Conservation (phyloP, 805 yeast species). For the Millerago galiae region DNA sequence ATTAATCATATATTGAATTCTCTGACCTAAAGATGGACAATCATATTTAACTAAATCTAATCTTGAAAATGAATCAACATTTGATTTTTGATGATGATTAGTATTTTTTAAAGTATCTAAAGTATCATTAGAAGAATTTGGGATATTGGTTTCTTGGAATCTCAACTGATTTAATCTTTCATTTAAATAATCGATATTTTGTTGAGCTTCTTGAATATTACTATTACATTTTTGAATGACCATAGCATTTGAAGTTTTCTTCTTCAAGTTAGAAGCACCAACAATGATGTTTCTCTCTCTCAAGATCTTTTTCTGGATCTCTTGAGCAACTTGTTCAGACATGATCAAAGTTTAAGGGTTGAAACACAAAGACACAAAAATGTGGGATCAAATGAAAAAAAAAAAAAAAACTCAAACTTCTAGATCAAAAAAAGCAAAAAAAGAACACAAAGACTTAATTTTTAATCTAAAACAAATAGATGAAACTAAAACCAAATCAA, state of each 20-base stretch:
- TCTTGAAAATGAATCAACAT: slow-evolving; percentile 44
- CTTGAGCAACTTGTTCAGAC: slow-evolving; percentile 43
- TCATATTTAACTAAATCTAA: slow-evolving; percentile 86
- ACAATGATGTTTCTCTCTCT: slow-evolving; percentile 81
- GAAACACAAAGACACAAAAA: slow-evolving; percentile 7
- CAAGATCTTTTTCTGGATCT: slow-evolving; percentile 79
- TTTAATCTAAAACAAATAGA: no score
- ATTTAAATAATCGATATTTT: slow-evolving; percentile 83
- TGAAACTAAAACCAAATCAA: no score
- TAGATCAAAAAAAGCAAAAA: no score
- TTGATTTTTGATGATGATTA: neutral
- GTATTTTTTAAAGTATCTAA: neutral
- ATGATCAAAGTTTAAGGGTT: slow-evolving; percentile 4
- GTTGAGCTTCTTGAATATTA: slow-evolving; percentile 84
- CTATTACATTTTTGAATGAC: slow-evolving; percentile 90
- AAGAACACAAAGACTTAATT: neutral
- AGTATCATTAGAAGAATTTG: neutral
- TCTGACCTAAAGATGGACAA: slow-evolving; percentile 89
- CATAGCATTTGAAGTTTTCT: slow-evolving; percentile 68
- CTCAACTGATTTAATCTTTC: slow-evolving; percentile 62
- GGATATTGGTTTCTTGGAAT: slow-evolving; percentile 14
- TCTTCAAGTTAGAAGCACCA: slow-evolving; percentile 78
- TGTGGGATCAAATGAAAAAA: slow-evolving; percentile 1
- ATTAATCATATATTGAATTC: slow-evolving; percentile 92
- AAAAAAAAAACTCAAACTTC: neutral